Base-by-base conservation (phyloP, 2,329 filamentous ascomycete species). In the Diaporthe nobilis region DNA sequence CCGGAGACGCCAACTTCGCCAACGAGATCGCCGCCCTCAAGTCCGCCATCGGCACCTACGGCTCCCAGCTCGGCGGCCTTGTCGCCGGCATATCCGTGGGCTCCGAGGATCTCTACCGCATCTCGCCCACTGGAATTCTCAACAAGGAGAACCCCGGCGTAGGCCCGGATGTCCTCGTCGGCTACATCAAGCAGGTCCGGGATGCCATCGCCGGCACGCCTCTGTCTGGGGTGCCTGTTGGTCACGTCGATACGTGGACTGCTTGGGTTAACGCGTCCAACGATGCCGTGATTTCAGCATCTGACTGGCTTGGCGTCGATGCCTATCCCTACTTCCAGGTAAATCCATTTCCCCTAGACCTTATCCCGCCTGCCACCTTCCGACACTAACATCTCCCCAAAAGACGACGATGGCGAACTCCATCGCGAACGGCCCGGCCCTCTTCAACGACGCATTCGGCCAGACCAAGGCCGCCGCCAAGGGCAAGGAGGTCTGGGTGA, bases 241-340 rank as follows among this genome's bases (percentile, higher is more conserved):
- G 95, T 67, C 95, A 98, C 84, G 95, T 98, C 82, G 95, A 98
- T 82, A 97, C 95, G 67, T 98, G 95, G 95, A 95, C 93, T 42
- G 91, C 91, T 63, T 96, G 92, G 88, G 91, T 91, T 82, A 95
- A 97, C 84, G 84, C 85, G 65, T 90, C 92, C 81, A 97, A 96
- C 89, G 84, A 85, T 71, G 91, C 88, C 55, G 91, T 97, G 75
- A 91, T 94, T 75, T 87, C 92, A 4, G 91, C 90, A 51, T 86
- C 88, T 77, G 95, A 98, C 87, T 98, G 92, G 88, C 84, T 98
- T 75, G 95, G 95, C 79, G 91, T 96, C 83, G 95, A 98, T 82
- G 93, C 92, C 20, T 97, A 97, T 90, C 94, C 90, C 28, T 98
- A 95, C 88, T 98, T 93, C 86, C 73, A 77, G 73, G 75, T 70